phyloP scores from a whole-genome alignment of 441 rosid genomes.

The Dalechampia spathulata region DNA sequence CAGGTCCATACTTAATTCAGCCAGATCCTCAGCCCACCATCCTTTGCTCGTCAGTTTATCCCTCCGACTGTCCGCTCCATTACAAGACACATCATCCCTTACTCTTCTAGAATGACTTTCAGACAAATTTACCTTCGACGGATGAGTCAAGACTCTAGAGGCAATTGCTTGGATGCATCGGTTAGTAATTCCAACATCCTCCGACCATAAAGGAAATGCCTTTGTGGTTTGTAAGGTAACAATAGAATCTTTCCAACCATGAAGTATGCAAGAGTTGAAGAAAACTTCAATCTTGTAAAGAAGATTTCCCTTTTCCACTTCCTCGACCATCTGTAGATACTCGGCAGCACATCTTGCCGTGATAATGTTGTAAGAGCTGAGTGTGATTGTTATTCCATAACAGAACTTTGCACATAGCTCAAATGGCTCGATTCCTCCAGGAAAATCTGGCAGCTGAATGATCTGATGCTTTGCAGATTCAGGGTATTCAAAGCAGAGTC shows the following conservation, averaged over 20 bases:
- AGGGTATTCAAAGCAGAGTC: constrained; percentile 50
- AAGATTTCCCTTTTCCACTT: constrained; percentile 75
- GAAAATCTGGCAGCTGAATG: constrained; percentile 77
- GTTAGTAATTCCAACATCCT: constrained; percentile 73
- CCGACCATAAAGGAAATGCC: constrained; percentile 74
- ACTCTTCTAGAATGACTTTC: constrained; percentile 77
- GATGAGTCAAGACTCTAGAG: constrained; percentile 65
- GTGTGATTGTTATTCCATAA: constrained; percentile 78
- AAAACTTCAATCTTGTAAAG: constrained; percentile 76
- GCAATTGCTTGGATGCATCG: constrained; percentile 77
- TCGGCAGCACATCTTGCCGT: constrained; percentile 79
- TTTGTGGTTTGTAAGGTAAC: constrained; percentile 61
- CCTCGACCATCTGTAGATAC: constrained; percentile 87
- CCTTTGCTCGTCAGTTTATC: constrained; percentile 62
- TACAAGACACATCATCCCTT: constrained; percentile 70
- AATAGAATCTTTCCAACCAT: constrained; percentile 94
- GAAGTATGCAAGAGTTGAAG: constrained; percentile 80
- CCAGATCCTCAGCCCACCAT: constrained; percentile 98
- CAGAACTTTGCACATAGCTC: constrained; percentile 96
- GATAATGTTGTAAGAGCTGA: constrained; percentile 79
- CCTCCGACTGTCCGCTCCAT: constrained; percentile 71
- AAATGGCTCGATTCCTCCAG: constrained; percentile 90
- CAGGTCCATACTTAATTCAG: constrained; percentile 81
- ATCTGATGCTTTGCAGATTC: constrained; percentile 47
- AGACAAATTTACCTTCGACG: constrained; percentile 70